phyloP scores from a whole-genome alignment of 768 basidiomycete species.

The Dendrothele bispora region DNA sequence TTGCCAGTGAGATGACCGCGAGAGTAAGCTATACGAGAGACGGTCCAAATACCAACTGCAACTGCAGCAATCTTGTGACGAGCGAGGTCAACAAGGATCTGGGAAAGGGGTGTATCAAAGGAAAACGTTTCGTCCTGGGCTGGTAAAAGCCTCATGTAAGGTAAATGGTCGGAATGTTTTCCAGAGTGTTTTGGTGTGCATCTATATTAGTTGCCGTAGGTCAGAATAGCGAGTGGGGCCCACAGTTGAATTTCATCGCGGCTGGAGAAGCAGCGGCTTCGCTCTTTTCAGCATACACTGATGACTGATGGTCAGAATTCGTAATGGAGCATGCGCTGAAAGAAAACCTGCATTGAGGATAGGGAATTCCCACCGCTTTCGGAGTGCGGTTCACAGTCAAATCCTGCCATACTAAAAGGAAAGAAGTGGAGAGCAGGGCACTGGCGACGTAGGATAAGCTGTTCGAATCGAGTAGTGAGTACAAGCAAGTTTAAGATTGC shows the following conservation, averaged over 20 bases:
- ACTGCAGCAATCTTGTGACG: constrained; percentile 38
- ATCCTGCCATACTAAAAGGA: constrained; percentile 52
- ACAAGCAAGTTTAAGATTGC: neutral
- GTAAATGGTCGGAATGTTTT: constrained; percentile 44
- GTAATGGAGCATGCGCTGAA: neutral
- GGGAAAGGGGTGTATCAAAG: neutral
- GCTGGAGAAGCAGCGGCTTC: constrained; percentile 49
- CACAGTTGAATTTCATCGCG: constrained; percentile 68
- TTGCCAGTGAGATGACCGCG: constrained; percentile 44
- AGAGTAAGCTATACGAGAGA: constrained; percentile 45
- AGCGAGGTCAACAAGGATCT: constrained; percentile 42
- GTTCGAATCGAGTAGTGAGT: neutral
- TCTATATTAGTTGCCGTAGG: constrained; percentile 8
- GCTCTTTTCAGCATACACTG: constrained; percentile 71
- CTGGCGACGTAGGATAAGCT: constrained; percentile 61
- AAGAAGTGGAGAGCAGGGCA: constrained; percentile 51
- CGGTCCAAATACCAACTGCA: constrained; percentile 37
- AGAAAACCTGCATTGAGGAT: constrained; percentile 59
- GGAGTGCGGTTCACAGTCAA: constrained; percentile 41
- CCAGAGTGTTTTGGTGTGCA: constrained; percentile 44
- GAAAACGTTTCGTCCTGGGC: neutral
- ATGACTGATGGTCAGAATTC: neutral
- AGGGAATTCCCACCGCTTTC: constrained; percentile 52
- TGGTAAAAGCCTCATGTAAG: constrained; percentile 34
- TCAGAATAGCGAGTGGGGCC: neutral